Conservation (phyloP, 305 asterid species). For the Fraxinus latifolia region DNA sequence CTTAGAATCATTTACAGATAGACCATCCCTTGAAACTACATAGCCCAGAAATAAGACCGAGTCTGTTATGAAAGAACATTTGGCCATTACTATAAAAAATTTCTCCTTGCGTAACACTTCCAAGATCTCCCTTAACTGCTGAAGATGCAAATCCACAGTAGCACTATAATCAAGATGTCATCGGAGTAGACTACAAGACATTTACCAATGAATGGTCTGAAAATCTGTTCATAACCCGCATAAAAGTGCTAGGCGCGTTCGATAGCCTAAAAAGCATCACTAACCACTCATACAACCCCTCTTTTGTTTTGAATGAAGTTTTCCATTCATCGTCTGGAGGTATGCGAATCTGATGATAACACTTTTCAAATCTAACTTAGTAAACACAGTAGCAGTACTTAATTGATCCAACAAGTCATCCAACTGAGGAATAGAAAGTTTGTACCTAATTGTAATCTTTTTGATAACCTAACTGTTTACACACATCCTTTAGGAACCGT, state of each 20-base stretch:
- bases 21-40: neutral
- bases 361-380: neutral
- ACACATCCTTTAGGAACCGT: neutral
- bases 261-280: slow-evolving; percentile 17
- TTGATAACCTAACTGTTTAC: neutral
- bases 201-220: neutral
- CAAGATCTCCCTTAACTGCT: neutral
- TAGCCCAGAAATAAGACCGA: neutral
- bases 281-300: slow-evolving; percentile 12
- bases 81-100: neutral
- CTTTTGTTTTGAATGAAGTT: neutral
- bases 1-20: neutral
- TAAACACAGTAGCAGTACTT: neutral
- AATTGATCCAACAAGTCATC: slow-evolving; percentile 6
- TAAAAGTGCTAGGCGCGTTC: slow-evolving; percentile 7
- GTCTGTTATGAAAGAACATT: neutral
- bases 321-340: neutral
- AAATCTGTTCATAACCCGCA: neutral
- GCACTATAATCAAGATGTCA: neutral
- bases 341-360: slow-evolving; percentile 14
- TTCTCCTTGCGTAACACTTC: neutral
- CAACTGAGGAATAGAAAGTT: neutral
- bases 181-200: slow-evolving; percentile 6
- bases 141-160: neutral
- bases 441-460: neutral